Base-by-base conservation (phyloP, 805 yeast genomes). In the Cyberlindnera xylosilytica region DNA sequence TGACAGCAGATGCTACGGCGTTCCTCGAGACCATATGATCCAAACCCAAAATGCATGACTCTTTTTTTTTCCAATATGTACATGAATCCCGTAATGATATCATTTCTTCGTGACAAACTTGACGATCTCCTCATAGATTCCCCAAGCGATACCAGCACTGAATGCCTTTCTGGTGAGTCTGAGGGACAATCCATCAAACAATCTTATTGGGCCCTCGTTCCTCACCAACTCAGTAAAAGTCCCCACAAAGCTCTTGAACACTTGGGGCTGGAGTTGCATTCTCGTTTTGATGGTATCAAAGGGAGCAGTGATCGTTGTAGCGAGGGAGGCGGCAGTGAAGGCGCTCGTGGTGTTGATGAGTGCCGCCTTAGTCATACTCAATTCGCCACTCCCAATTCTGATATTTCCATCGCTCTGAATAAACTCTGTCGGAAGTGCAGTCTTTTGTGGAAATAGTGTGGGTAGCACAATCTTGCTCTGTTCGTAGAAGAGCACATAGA, bases 131-230 rank as follows among this genome's bases (percentile, higher is more conserved):
- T 93, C 99, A 61, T 91, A 93, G 19, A 93, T 82, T 45, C 96
- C 87, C 99, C 99, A 93, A 38, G 96, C 89, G 47, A 93, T 88
- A 1, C 96, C 97, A 0, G 97, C 91, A 62, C 96, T 85, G 36
- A 87, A 62, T 0, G 91, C 96, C 64, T 93, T 93, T 53, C 98
- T 73, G 4, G 83, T 73, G 38, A 93, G 70, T 50, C 99, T 71
- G 52, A 93, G 70, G 31, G 87, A 76, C 23, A 93, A 65, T 0
- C 99, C 99, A 61, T 87, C 83, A 61, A 93, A 90, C 40, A 93
- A 67, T 35, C 81, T 75, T 20, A 62, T 49, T 20, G 73, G 51
- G 5, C 69, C 82, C 62, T 66, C 90, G 54, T 61, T 65, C 46
- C 52, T 66, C 52, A 64, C 56, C 43, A 73, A 74, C 23, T 45